phyloP scores from a whole-genome alignment of 805 yeast species.

The Wickerhamomyces hampshirensis region DNA sequence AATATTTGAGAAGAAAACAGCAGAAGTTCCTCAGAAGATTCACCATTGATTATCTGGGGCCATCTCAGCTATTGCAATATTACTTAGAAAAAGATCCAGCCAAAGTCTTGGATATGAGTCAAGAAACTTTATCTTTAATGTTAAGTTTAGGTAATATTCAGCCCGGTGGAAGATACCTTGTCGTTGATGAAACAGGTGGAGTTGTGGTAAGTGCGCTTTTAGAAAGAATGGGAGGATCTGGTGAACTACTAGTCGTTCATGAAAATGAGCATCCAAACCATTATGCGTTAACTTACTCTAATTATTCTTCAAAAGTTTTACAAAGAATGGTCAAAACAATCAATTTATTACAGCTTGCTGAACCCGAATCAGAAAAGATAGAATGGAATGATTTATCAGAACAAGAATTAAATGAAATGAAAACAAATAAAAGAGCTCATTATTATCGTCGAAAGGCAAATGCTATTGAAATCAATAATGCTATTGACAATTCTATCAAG shows the following conservation, averaged over 20 bases:
- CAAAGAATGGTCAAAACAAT: conserved; percentile 59
- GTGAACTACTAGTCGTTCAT: conserved; percentile 70
- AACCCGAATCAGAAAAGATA: conserved; percentile 58
- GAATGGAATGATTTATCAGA: conserved; percentile 42
- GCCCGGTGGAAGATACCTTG: conserved; percentile 85
- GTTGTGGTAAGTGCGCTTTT: conserved; percentile 77
- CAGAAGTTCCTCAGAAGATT: conserved; percentile 85
- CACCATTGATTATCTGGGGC: conserved; percentile 70
- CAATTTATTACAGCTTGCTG: conserved; percentile 74
- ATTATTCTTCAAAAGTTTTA: conserved; percentile 50
- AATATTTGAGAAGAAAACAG: conserved; percentile 86
- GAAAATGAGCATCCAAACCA: conserved; percentile 92
- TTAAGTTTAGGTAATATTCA: conserved; percentile 75
- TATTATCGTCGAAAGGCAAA: conserved; percentile 63
- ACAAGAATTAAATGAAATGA: conserved; percentile 50
- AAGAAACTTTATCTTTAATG: conserved; percentile 76
- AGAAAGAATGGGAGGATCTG: conserved; percentile 79
- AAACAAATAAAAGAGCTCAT: conserved; percentile 56
- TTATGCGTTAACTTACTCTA: conserved; percentile 62
- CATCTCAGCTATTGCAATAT: conserved; percentile 66
- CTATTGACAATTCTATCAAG: conserved; percentile 43
- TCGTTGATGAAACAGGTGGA: conserved; percentile 94
- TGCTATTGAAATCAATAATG: conserved; percentile 40
- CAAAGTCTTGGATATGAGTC: conserved; percentile 73
- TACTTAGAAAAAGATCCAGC: conserved; percentile 66